Conservation (phyloP, 2,329 filamentous ascomycete genomes). For the Dryadomyces quercivorus region DNA sequence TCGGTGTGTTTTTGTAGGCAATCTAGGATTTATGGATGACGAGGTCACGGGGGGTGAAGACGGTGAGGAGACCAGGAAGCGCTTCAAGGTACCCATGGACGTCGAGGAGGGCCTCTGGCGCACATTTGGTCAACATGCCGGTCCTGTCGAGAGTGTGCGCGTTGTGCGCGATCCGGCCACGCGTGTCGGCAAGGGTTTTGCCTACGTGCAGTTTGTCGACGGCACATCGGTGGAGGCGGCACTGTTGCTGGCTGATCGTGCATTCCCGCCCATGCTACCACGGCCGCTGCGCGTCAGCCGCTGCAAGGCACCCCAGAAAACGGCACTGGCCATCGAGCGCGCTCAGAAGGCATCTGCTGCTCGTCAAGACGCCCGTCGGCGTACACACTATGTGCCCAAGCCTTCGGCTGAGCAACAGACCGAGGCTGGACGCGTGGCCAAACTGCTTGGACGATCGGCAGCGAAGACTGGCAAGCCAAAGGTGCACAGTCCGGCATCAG, state of each 20-base stretch:
- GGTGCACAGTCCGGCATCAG: background rate
- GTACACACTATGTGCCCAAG: slow-evolving; percentile 56
- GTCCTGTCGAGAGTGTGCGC: slow-evolving; percentile 83
- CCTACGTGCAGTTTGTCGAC: slow-evolving; percentile 93
- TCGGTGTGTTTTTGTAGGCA: slow-evolving; percentile 91
- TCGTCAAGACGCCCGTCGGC: slow-evolving; percentile 14
- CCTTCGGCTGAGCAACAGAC: slow-evolving; percentile 54
- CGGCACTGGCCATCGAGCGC: slow-evolving; percentile 36
- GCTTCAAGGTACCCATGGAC: slow-evolving; percentile 65
- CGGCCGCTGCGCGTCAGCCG: slow-evolving; percentile 74
- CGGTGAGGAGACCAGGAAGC: slow-evolving; percentile 29
- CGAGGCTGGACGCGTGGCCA: slow-evolving; percentile 58
- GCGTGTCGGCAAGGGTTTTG: slow-evolving; percentile 89
- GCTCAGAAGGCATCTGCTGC: slow-evolving; percentile 25
- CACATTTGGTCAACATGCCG: slow-evolving; percentile 58
- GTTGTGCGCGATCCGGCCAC: slow-evolving; percentile 84
- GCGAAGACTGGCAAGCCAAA: slow-evolving; percentile 26
- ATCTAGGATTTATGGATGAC: slow-evolving; percentile 90
- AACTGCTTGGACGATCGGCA: slow-evolving; percentile 56
- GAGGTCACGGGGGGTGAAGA: slow-evolving; percentile 58
- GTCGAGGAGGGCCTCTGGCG: slow-evolving; percentile 89
- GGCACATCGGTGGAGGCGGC: slow-evolving; percentile 84
- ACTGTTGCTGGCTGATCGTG: slow-evolving; percentile 77
- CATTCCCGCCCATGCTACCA: slow-evolving; percentile 88
- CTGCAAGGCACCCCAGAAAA: slow-evolving; percentile 63